A percentile compares a stretch with the other conserved stretches of the same genome.
phyloP scores from a whole-genome alignment of 139 green algal genomes.

The Tetratostichococcus sp. region DNA sequence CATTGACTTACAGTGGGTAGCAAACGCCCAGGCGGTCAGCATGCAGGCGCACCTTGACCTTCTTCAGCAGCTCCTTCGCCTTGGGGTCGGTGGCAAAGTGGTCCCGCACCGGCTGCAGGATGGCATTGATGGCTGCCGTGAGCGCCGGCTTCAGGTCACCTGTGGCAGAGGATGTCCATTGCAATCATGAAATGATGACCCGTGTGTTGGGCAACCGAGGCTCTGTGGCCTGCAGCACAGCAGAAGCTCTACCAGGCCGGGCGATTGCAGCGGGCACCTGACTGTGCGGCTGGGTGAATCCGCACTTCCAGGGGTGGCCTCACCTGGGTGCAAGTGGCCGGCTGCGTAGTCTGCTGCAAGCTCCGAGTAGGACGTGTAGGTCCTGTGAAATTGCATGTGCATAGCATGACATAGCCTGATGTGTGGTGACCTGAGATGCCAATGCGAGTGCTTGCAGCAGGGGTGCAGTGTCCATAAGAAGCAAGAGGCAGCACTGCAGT shows the following conservation, averaged over 20 bases:
- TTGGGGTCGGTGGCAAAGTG: constrained; percentile 91
- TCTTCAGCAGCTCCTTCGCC: constrained; percentile 88
- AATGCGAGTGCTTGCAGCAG: no score
- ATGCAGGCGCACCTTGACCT: constrained; percentile 53
- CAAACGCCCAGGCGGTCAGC: no score
- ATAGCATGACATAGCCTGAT: no score
- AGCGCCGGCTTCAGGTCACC: constrained; percentile 80
- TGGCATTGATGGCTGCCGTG: constrained; percentile 77
- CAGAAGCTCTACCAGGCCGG: no score
- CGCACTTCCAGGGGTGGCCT: no score
- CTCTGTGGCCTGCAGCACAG: no score
- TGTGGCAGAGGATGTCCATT: background rate
- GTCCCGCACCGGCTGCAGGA: constrained; percentile 90
- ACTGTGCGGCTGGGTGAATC: no score
- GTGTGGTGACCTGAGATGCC: no score
- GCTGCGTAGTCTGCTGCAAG: constrained; percentile 78
- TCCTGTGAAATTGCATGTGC: constrained; percentile 21
- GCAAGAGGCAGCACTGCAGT: background rate
- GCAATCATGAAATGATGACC: background rate
- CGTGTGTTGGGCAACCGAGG: no score
- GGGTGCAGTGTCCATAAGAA: background rate
- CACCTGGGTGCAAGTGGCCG: constrained; percentile 71
- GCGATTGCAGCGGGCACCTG: no score
- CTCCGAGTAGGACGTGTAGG: constrained; percentile 68
- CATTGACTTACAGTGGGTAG: no score